Percentiles rank a stretch among this genome's conserved stretches.
phyloP scores from a whole-genome alignment of 129 eudicot species.

The Arctium lappa region DNA sequence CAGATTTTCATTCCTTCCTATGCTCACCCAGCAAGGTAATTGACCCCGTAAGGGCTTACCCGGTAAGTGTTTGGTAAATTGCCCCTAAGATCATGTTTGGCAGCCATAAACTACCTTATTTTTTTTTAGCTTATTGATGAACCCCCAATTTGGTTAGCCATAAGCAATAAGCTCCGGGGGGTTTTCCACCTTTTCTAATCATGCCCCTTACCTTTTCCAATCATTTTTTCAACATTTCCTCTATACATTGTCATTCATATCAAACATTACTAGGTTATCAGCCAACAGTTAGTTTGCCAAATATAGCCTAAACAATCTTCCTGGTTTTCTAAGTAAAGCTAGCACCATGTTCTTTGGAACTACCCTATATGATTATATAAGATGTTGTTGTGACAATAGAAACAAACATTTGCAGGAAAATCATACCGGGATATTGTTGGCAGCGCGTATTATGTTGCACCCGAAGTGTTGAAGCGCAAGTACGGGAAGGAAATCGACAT shows the following conservation, averaged over 20 bases:
- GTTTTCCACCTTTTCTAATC: background rate
- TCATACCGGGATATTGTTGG: conserved; percentile 78
- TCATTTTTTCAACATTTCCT: background rate
- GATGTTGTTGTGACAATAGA: background rate
- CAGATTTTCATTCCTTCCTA: too few species aligned
- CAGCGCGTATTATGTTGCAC: conserved; percentile 91
- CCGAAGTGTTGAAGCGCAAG: conserved; percentile 71
- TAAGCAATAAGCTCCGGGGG: background rate
- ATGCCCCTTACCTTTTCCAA: background rate
- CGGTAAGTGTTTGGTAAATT: too few species aligned
- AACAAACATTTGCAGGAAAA: conserved; percentile 56
- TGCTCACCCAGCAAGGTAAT: too few species aligned
- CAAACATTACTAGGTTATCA: background rate
- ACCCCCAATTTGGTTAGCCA: background rate
- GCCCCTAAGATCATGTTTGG: background rate
- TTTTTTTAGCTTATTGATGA: background rate
- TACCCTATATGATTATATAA: background rate
- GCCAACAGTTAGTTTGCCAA: too few species aligned
- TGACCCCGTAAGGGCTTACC: too few species aligned
- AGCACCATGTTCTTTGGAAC: background rate
- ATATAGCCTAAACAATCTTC: background rate
- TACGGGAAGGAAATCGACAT: conserved; percentile 86
- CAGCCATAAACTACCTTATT: background rate
- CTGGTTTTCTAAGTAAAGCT: background rate
- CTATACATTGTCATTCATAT: background rate